These are phyloP conservation scores for Zasmidium cellare DNA, from an alignment of 2,329 filamentous ascomycete genomes.

Conservation along the genomic window DNA sequence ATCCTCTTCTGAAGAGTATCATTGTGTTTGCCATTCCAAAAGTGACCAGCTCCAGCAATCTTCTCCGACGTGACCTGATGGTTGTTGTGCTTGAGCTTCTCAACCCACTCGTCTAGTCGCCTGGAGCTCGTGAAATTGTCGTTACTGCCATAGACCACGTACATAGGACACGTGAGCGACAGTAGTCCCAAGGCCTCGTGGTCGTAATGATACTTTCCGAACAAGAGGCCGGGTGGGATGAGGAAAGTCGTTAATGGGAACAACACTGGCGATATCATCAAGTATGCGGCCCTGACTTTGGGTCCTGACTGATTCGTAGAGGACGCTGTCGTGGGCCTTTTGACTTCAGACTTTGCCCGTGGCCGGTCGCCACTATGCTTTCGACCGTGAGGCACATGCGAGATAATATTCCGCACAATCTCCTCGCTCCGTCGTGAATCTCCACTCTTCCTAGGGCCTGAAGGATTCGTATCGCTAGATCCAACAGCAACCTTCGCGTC, in stretches of 20 bases:
- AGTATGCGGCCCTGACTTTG: slow-evolving; percentile 36
- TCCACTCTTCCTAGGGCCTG: slow-evolving; percentile 42
- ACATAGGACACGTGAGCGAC: neutral
- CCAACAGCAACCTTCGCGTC: slow-evolving; percentile 37
- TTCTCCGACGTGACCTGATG: neutral
- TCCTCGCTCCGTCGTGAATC: slow-evolving; percentile 39
- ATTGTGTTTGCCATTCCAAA: neutral
- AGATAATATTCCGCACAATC: slow-evolving; percentile 41
- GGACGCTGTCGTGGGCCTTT: slow-evolving; percentile 28
- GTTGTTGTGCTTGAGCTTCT: neutral
- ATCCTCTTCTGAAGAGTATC: neutral
- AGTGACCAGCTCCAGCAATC: neutral
- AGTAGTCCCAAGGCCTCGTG: neutral
- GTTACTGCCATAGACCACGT: neutral
- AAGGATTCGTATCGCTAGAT: slow-evolving; percentile 48
- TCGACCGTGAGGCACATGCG: slow-evolving; percentile 30
- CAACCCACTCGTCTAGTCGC: neutral
- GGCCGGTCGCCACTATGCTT: slow-evolving; percentile 17
- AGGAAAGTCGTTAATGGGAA: slow-evolving; percentile 43
- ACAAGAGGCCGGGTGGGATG: slow-evolving; percentile 28
- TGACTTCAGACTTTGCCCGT: slow-evolving; percentile 13
- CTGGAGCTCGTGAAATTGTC: neutral
- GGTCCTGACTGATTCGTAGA: slow-evolving; percentile 33
- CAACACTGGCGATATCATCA: slow-evolving; percentile 50
- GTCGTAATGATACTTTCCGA: slow-evolving; percentile 3